These are phyloP conservation scores for Yamadazyma epiphylla DNA, from an alignment of 1,139 yeast genomes.

Conservation along the genomic window DNA sequence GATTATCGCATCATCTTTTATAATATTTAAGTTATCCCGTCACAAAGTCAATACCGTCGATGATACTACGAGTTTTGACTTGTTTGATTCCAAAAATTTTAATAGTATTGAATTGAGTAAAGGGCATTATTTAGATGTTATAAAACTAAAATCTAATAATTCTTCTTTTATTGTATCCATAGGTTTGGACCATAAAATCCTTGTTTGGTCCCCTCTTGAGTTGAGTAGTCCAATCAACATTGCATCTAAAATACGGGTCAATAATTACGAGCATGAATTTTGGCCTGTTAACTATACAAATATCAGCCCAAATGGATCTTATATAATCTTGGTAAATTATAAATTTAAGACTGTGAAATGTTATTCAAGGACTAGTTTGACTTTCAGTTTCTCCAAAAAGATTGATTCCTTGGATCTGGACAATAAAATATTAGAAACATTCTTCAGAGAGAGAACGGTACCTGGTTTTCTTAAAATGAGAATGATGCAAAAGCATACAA, in stretches of 20 bases:
- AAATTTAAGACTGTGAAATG: conserved; percentile 49
- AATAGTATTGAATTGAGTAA: conserved; percentile 47
- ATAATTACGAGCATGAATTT: conserved; percentile 26
- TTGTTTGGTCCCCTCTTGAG: conserved; percentile 68
- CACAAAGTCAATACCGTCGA: conserved; percentile 7
- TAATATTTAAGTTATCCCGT: conserved; percentile 23
- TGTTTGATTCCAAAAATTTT: conserved; percentile 18
- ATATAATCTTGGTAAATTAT: conserved; percentile 55
- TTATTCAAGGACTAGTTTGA: conserved; percentile 51
- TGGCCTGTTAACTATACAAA: conserved; percentile 69
- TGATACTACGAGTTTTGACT: conserved; percentile 11
- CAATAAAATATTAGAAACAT: conserved; percentile 48
- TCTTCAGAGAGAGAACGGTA: conserved; percentile 54
- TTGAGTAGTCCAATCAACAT: conserved; percentile 34
- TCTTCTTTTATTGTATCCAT: conserved; percentile 63
- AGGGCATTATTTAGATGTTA: conserved; percentile 56
- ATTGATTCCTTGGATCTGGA: conserved; percentile 18
- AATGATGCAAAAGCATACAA: conserved; percentile 23
- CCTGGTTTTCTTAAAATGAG: conserved; percentile 49
- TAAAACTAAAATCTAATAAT: conserved; percentile 53
- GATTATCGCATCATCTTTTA: conserved; percentile 24
- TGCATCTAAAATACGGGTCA: conserved; percentile 30
- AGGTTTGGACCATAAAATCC: conserved; percentile 68
- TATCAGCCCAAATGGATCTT: conserved; percentile 58
- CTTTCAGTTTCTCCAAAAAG: conserved; percentile 50